Conservation (phyloP, 2,329 filamentous ascomycete genomes). For the Hirsutella minnesotensis region DNA sequence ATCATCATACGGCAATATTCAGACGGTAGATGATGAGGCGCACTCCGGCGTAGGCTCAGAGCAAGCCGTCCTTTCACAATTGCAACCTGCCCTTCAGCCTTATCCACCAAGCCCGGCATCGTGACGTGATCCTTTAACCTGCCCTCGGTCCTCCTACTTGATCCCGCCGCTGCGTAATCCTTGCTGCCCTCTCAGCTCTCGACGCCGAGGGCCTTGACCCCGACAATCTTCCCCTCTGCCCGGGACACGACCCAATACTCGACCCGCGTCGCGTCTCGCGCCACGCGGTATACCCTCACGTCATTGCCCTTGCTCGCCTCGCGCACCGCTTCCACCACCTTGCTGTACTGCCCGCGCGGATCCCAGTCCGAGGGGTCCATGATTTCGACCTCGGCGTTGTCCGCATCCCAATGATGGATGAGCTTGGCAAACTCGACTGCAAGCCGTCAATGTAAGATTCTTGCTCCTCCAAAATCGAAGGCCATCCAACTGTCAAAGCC, state of each 20-base stretch:
- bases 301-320: constrained; percentile 51
- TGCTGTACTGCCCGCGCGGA: constrained; percentile 53
- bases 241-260: constrained; percentile 74
- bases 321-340: constrained; percentile 57
- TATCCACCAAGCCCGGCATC: no score
- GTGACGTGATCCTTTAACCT: no score
- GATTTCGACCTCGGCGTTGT: constrained; percentile 49
- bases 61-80: no score
- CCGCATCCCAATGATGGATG: constrained; percentile 43
- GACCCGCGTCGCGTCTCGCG: constrained; percentile 46
- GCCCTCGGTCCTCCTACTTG: no score
- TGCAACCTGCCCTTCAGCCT: no score
- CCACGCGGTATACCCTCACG: constrained; percentile 64
- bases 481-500: no score
- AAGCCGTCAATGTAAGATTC: no score
- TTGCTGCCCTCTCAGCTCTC: constrained; percentile 33
- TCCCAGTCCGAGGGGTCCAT: constrained; percentile 64
- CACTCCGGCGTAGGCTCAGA: no score
- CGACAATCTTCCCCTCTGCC: constrained; percentile 54
- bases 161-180: no score
- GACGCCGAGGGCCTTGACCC: constrained; percentile 65
- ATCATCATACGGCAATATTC: no score
- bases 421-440: constrained; percentile 59
- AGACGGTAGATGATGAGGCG: no score
- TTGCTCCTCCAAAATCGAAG: no score